Evolutionary conservation across 768 basidiomycete species (phyloP).

Genomic region (Boletus huronensis): DNA sequence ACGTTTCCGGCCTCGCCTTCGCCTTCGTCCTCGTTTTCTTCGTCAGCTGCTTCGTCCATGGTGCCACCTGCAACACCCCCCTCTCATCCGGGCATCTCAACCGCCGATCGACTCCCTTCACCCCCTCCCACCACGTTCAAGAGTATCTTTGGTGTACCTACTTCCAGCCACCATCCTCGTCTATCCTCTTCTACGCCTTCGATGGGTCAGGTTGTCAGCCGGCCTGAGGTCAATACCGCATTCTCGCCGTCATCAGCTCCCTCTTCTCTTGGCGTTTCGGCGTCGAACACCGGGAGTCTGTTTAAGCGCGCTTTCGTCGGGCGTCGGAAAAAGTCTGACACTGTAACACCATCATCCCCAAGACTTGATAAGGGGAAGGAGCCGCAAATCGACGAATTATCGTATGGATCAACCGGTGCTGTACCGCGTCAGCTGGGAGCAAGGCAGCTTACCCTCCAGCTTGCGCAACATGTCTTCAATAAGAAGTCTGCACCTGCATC

Average conservation of each 20-base stretch:
- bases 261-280: slow-evolving; percentile 20
- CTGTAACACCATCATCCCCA: slow-evolving; percentile 16
- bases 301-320: slow-evolving; percentile 32
- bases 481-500: slow-evolving; percentile 34
- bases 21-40: slow-evolving; percentile 47
- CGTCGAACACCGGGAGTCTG: slow-evolving; percentile 24
- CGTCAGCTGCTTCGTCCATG: slow-evolving; percentile 41
- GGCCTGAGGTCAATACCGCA: slow-evolving; percentile 25
- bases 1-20: slow-evolving; percentile 40
- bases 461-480: slow-evolving; percentile 48
- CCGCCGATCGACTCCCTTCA: slow-evolving; percentile 41
- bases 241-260: slow-evolving; percentile 29
- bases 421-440: slow-evolving; percentile 26
- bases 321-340: slow-evolving; percentile 34
- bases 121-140: slow-evolving; percentile 35
- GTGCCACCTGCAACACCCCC: slow-evolving; percentile 35
- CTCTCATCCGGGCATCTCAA: slow-evolving; percentile 40
- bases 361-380: slow-evolving; percentile 22
- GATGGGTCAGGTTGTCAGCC: slow-evolving; percentile 36
- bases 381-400: slow-evolving; percentile 17
- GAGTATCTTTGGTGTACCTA: slow-evolving; percentile 29
- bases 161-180: slow-evolving; percentile 23
- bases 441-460: slow-evolving; percentile 37
- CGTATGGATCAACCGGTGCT: slow-evolving; percentile 7
- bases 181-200: slow-evolving; percentile 26